Percentiles rank a stretch among this genome's conserved stretches.
Evolutionary conservation across 306 rosid species (phyloP).

Genomic region (Fagus sylvatica): DNA sequence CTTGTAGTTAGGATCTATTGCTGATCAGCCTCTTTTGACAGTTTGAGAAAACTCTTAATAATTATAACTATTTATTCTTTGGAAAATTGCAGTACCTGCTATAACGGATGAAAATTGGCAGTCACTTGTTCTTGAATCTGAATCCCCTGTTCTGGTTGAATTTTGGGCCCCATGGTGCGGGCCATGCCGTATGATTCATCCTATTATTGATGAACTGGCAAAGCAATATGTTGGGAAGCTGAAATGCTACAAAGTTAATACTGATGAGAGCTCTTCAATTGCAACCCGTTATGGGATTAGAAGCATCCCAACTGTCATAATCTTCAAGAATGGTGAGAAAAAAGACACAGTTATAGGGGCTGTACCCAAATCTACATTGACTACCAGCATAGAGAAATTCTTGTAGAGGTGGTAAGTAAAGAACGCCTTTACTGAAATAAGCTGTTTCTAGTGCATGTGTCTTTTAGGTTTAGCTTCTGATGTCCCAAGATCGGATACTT

Average conservation of each 20-base stretch:
- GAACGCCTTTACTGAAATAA: slow-evolving; percentile 36
- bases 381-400: slow-evolving; percentile 78
- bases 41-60: slow-evolving; percentile 6
- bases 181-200: slow-evolving; percentile 97
- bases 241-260: slow-evolving; percentile 84
- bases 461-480: slow-evolving; percentile 27
- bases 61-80: slow-evolving; percentile 9
- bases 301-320: slow-evolving; percentile 83
- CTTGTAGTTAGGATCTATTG: slow-evolving; percentile 1
- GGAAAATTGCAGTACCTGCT: slow-evolving; percentile 57
- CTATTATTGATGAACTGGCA: slow-evolving; percentile 70
- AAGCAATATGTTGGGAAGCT: slow-evolving; percentile 68
- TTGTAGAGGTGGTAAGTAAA: slow-evolving; percentile 50
- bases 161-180: slow-evolving; percentile 99
- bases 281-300: slow-evolving; percentile 81
- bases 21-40: slow-evolving; percentile 4
- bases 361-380: slow-evolving; percentile 79
- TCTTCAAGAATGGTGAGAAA: slow-evolving; percentile 84
- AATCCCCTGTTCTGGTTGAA: slow-evolving; percentile 73
- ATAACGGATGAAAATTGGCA: slow-evolving; percentile 67
- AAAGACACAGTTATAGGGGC: slow-evolving; percentile 84
- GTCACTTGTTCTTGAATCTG: slow-evolving; percentile 61
- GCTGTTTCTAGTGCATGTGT: slow-evolving; percentile 35
- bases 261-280: slow-evolving; percentile 61
- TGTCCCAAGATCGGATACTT: slow-evolving; percentile 33